Evolutionary conservation across 1,284 basidiomycete genomes (phyloP).

Genomic region (Fomitopsis schrenkii): DNA sequence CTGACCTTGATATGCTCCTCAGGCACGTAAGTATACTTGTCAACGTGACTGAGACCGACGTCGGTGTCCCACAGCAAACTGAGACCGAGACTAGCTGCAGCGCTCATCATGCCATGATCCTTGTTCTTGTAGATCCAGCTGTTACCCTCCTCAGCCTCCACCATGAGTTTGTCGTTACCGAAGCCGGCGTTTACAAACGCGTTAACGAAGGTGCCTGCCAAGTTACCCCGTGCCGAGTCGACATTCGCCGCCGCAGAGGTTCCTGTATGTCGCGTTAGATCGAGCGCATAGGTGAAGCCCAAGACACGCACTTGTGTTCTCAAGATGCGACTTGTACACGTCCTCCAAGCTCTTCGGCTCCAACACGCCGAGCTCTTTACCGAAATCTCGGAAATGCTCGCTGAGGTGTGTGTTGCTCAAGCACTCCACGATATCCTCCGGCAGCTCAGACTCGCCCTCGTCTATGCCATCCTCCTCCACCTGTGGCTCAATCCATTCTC

Average conservation of each 20-base stretch:
- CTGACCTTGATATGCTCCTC: slow-evolving; percentile 93
- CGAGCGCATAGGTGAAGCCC: neutral
- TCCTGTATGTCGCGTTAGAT: slow-evolving; percentile 33
- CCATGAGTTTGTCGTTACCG: slow-evolving; percentile 98
- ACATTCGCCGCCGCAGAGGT: slow-evolving; percentile 66
- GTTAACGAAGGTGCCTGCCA: slow-evolving; percentile 98
- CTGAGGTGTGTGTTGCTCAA: slow-evolving; percentile 85
- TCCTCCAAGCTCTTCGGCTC: slow-evolving; percentile 94
- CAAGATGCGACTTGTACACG: slow-evolving; percentile 96
- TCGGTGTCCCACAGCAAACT: slow-evolving; percentile 97
- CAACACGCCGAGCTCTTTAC: slow-evolving; percentile 89
- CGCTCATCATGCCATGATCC: slow-evolving; percentile 98
- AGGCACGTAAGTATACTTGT: slow-evolving; percentile 96
- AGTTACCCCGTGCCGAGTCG: slow-evolving; percentile 92
- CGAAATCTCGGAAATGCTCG: slow-evolving; percentile 85
- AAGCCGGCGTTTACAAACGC: slow-evolving; percentile 99
- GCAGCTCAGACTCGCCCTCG: slow-evolving; percentile 62
- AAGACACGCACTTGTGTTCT: slow-evolving; percentile 67
- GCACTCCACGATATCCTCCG: slow-evolving; percentile 82
- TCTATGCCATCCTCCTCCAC: slow-evolving; percentile 53
- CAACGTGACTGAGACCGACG: slow-evolving; percentile 89
- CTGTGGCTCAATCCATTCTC: slow-evolving; percentile 78
- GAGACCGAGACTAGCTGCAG: slow-evolving; percentile 91
- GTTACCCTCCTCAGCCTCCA: slow-evolving; percentile 91
- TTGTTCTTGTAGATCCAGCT: slow-evolving; percentile 99